These are phyloP conservation scores for Amylocarpus encephaloides DNA, from an alignment of 2,329 filamentous ascomycete species.

Conservation along the genomic window DNA sequence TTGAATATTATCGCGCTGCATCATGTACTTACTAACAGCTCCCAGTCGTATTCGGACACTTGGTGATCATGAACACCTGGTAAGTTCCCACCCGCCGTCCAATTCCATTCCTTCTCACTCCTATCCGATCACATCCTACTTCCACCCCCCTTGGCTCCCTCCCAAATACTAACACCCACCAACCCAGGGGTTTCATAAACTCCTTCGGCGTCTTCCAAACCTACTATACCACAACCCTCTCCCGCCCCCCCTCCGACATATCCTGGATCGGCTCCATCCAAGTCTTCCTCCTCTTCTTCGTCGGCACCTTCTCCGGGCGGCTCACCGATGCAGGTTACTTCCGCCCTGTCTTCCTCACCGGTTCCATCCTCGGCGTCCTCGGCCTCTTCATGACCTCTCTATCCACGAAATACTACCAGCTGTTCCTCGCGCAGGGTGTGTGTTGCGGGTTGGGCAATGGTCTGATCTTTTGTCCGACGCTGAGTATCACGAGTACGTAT, in stretches of 20 bases:
- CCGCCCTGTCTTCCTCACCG: constrained; percentile 18
- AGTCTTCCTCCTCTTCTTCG: constrained; percentile 37
- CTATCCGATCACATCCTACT: too few species aligned
- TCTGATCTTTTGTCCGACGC: constrained; percentile 33
- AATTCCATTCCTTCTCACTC: constrained; percentile 13
- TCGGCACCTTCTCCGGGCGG: constrained; percentile 38
- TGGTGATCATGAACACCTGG: constrained; percentile 32
- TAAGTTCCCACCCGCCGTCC: constrained; percentile 40
- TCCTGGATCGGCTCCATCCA: constrained; percentile 44
- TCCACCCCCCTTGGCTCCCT: too few species aligned
- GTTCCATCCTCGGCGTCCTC: constrained; percentile 17
- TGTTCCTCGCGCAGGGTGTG: constrained; percentile 37
- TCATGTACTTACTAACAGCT: neutral
- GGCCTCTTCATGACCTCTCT: constrained; percentile 34
- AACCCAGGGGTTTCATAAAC: constrained; percentile 22
- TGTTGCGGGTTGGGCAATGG: constrained; percentile 35
- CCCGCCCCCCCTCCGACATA: constrained; percentile 34
- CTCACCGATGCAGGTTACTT: constrained; percentile 39
- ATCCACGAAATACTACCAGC: constrained; percentile 33
- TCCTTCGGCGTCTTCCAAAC: constrained; percentile 28
- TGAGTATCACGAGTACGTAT: constrained; percentile 30
- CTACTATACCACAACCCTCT: constrained; percentile 35
- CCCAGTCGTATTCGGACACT: constrained; percentile 20
- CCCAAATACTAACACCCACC: constrained; percentile 35
- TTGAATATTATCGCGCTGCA: neutral